Evolutionary conservation across 2,329 filamentous ascomycete genomes (phyloP).

Genomic region (Bipolaris oryzae): DNA sequence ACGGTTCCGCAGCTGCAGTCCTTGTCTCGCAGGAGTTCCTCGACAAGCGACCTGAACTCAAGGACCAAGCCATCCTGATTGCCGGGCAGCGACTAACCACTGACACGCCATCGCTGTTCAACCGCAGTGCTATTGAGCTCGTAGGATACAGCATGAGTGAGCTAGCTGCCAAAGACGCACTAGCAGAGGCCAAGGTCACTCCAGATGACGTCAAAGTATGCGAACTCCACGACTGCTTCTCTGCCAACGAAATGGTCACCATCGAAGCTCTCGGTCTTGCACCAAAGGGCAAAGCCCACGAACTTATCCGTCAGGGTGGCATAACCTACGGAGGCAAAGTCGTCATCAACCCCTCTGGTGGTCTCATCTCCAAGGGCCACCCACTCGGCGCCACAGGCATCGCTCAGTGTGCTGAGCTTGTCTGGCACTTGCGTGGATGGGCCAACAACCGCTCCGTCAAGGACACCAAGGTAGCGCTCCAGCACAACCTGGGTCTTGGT

Average conservation of each 20-base stretch:
- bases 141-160: slow-evolving; percentile 87
- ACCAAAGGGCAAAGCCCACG: slow-evolving; percentile 83
- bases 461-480: slow-evolving; percentile 74
- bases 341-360: slow-evolving; percentile 91
- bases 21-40: slow-evolving; percentile 90
- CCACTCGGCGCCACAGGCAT: slow-evolving; percentile 93
- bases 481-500: slow-evolving; percentile 92
- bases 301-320: slow-evolving; percentile 83
- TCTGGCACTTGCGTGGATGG: slow-evolving; percentile 96
- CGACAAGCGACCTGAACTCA: slow-evolving; percentile 80
- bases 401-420: slow-evolving; percentile 91
- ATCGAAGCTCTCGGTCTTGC: slow-evolving; percentile 84
- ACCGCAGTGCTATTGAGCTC: slow-evolving; percentile 79
- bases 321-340: slow-evolving; percentile 87
- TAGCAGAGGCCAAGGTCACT: slow-evolving; percentile 71
- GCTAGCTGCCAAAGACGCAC: slow-evolving; percentile 71
- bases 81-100: slow-evolving; percentile 89
- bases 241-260: slow-evolving; percentile 88
- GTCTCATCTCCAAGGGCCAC: slow-evolving; percentile 94
- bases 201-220: slow-evolving; percentile 78
- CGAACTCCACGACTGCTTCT: slow-evolving; percentile 97
- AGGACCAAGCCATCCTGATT: slow-evolving; percentile 81
- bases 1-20: slow-evolving; percentile 87
- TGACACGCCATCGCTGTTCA: slow-evolving; percentile 81
- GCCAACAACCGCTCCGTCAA: slow-evolving; percentile 82